These are phyloP conservation scores for Arthroderma sp. DNA, from an alignment of 2,329 filamentous ascomycete genomes.

Conservation along the genomic window DNA sequence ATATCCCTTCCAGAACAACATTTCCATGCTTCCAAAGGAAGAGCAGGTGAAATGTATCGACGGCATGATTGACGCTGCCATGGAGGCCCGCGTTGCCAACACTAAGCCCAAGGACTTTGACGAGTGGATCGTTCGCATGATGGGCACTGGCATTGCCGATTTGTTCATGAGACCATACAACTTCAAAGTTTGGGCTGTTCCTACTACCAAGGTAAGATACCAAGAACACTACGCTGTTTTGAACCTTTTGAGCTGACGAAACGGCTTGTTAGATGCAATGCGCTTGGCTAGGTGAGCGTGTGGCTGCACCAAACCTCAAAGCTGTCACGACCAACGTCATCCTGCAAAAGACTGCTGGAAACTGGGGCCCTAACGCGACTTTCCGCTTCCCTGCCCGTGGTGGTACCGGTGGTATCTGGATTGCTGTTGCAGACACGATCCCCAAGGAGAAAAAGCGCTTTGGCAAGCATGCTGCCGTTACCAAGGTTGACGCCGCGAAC, in stretches of 20 bases:
- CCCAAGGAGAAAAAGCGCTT: slow-evolving; percentile 86
- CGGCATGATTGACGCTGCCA: slow-evolving; percentile 85
- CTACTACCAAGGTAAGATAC: slow-evolving; percentile 78
- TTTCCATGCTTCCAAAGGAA: slow-evolving; percentile 93
- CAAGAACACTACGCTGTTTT: neutral
- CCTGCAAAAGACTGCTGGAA: slow-evolving; percentile 86
- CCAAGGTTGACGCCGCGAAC: slow-evolving; percentile 72
- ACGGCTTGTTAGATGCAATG: slow-evolving; percentile 76
- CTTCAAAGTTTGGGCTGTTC: slow-evolving; percentile 99
- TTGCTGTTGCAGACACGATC: slow-evolving; percentile 83
- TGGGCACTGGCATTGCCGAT: slow-evolving; percentile 78
- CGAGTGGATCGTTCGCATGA: slow-evolving; percentile 93
- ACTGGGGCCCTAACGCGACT: slow-evolving; percentile 96
- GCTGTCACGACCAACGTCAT: slow-evolving; percentile 86
- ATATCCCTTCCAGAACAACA: slow-evolving; percentile 99
- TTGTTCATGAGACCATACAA: slow-evolving; percentile 99
- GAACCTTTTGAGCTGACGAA: neutral
- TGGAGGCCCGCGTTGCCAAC: slow-evolving; percentile 59
- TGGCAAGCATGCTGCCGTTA: slow-evolving; percentile 71
- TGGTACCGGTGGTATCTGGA: slow-evolving; percentile 98
- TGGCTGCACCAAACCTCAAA: slow-evolving; percentile 93
- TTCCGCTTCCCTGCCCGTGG: slow-evolving; percentile 96
- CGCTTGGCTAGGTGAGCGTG: slow-evolving; percentile 94
- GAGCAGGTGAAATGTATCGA: slow-evolving; percentile 93
- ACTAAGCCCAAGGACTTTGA: slow-evolving; percentile 95